Percentiles rank a stretch among this genome's conserved stretches.
phyloP scores from a whole-genome alignment of 2,329 filamentous ascomycete genomes.

The Rutstroemia sp. region DNA sequence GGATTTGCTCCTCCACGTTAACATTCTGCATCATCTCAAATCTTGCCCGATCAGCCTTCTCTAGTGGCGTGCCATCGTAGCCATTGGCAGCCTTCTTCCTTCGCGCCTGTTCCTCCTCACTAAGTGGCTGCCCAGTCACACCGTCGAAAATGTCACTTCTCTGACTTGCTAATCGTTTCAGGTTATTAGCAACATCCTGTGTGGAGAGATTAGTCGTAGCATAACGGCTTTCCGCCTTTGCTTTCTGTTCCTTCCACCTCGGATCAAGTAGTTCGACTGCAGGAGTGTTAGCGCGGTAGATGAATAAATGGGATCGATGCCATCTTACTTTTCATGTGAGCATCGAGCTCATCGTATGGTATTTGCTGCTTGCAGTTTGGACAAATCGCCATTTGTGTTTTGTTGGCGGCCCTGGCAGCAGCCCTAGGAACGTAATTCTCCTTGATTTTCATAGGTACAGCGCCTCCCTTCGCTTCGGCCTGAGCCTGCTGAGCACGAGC shows the following conservation, averaged over 20 bases:
- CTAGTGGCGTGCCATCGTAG: constrained; percentile 55
- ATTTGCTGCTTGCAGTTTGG: constrained; percentile 92
- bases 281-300: constrained; percentile 12
- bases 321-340: constrained; percentile 76
- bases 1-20: constrained; percentile 82
- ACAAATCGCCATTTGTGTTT: constrained; percentile 64
- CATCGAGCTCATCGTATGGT: constrained; percentile 77
- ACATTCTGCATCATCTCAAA: constrained; percentile 54
- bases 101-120: constrained; percentile 65
- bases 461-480: constrained; percentile 63
- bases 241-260: constrained; percentile 91
- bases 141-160: constrained; percentile 81
- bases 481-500: constrained; percentile 67
- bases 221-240: constrained; percentile 77
- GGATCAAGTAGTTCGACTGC: constrained; percentile 82
- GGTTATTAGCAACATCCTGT: constrained; percentile 82
- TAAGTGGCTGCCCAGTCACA: constrained; percentile 57
- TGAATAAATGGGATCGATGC: not conserved
- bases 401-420: constrained; percentile 62
- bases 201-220: constrained; percentile 82
- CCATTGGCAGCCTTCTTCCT: constrained; percentile 66
- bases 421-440: constrained; percentile 88
- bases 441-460: constrained; percentile 77
- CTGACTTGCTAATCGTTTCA: constrained; percentile 90
- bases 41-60: constrained; percentile 48